A percentile compares a stretch with the other conserved stretches of the same genome.
phyloP scores from a whole-genome alignment of 2,329 filamentous ascomycete genomes.

The Diaporthe amygdali region DNA sequence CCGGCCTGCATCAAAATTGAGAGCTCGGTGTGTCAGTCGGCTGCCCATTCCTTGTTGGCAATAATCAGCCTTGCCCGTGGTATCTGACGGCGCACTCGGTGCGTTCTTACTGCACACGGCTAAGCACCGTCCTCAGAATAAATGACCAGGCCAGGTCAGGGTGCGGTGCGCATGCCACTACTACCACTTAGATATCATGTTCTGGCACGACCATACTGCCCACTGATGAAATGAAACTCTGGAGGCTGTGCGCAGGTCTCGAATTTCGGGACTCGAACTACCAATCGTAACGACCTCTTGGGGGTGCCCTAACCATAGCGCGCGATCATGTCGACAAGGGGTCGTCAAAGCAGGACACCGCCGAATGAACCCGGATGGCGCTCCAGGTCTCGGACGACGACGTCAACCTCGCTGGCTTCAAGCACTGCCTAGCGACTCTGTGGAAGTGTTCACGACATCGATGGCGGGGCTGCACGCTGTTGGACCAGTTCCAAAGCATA shows the following conservation, averaged over 20 bases:
- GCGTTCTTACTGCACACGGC: too few relatives aligned
- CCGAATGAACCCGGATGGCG: not conserved
- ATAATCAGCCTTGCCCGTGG: not conserved
- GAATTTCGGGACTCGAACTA: not conserved
- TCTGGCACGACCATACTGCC: not conserved
- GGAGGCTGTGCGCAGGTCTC: conserved; percentile 7
- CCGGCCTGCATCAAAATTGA: not conserved
- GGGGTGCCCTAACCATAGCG: not conserved
- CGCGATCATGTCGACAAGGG: not conserved
- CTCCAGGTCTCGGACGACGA: not conserved
- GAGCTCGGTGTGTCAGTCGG: too few relatives aligned
- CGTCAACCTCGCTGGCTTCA: not conserved
- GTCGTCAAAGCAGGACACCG: not conserved
- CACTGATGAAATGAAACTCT: not conserved
- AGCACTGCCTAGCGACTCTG: not conserved
- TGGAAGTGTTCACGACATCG: too few relatives aligned
- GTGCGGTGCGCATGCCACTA: too few relatives aligned
- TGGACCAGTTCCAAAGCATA: not conserved
- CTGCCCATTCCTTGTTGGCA: not conserved
- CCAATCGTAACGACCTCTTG: not conserved
- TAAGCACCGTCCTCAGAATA: too few relatives aligned
- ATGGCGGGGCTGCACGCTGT: not conserved
- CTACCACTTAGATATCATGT: not conserved
- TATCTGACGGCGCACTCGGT: not conserved
- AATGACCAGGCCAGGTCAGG: not conserved